Percentiles rank a stretch among this genome's conserved stretches.
These are phyloP conservation scores for Lasiodiplodia gonubiensis DNA, from an alignment of 2,329 filamentous ascomycete genomes.

Conservation along the genomic window DNA sequence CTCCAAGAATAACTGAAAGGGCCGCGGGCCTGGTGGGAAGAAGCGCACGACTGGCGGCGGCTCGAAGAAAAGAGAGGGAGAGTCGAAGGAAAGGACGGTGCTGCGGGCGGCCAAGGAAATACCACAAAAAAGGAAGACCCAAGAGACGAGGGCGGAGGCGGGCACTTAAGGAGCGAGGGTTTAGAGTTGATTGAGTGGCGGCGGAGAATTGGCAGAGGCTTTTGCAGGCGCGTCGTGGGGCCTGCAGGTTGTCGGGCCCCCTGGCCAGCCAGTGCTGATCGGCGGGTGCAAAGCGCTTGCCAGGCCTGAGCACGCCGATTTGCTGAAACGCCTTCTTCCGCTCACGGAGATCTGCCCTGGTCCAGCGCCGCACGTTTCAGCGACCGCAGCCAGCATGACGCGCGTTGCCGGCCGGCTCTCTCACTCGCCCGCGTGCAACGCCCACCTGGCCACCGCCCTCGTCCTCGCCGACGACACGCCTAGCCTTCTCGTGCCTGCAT, in stretches of 20 bases:
- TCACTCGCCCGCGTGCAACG: constrained; percentile 1
- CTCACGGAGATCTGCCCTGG: constrained; percentile 15
- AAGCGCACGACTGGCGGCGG: constrained; percentile 23
- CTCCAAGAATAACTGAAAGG: constrained; percentile 4
- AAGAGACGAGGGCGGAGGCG: background rate
- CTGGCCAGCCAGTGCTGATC: constrained; percentile 19
- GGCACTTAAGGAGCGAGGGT: constrained; percentile 22
- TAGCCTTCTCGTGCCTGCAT: constrained; percentile 12
- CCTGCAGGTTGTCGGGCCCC: constrained; percentile 7
- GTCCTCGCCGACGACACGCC: background rate
- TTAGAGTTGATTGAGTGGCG: constrained; percentile 26
- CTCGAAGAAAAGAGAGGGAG: background rate
- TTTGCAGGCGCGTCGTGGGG: constrained; percentile 9
- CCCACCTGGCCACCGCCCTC: background rate
- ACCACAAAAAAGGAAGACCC: constrained; percentile 2
- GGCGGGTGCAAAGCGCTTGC: background rate
- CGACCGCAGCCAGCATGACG: constrained; percentile 20
- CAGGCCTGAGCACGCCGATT: constrained; percentile 15
- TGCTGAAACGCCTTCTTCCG: constrained; percentile 22
- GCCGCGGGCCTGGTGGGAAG: constrained; percentile 11
- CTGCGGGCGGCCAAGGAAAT: constrained; percentile 12
- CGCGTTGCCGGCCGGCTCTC: constrained; percentile 7
- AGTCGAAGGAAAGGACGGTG: background rate
- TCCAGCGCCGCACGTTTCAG: constrained; percentile 25
- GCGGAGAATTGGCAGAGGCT: constrained; percentile 16